Percentiles rank a stretch among this genome's conserved stretches.
Evolutionary conservation across 2,329 filamentous ascomycete species (phyloP).

Genomic region (Teratosphaeria zuluensis): DNA sequence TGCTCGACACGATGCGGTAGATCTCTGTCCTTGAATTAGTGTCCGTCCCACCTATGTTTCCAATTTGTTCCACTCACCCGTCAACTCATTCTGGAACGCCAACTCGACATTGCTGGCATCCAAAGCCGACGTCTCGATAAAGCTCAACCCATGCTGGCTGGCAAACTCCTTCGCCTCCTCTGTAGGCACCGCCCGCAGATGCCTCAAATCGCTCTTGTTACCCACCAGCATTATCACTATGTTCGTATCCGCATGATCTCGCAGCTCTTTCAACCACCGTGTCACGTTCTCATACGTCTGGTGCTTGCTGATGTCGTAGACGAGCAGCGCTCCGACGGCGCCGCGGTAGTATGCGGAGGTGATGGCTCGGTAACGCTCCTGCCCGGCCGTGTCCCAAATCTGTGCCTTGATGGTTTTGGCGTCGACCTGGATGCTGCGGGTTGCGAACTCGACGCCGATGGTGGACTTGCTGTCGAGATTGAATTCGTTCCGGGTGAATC

Average conservation of each 20-base stretch:
- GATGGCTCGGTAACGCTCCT: constrained; percentile 98
- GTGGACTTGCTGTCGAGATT: constrained; percentile 99
- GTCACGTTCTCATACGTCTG: constrained; percentile 99
- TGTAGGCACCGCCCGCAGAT: constrained; percentile 90
- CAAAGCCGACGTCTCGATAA: constrained; percentile 97
- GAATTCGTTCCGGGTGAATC: constrained; percentile 99
- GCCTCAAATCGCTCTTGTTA: constrained; percentile 99
- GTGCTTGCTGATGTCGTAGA: constrained; percentile 99
- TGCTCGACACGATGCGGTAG: constrained; percentile 97
- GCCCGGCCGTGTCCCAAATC: constrained; percentile 98
- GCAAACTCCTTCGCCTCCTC: constrained; percentile 98
- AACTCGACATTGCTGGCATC: constrained; percentile 99
- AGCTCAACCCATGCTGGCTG: constrained; percentile 61
- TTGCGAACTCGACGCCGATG: constrained; percentile 98
- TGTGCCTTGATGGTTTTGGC: constrained; percentile 99
- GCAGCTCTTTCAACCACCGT: constrained; percentile 96
- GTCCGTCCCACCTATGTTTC: too few relatives aligned
- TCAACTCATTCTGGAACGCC: constrained; percentile 98
- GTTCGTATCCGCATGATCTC: constrained; percentile 96
- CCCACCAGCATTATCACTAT: constrained; percentile 98
- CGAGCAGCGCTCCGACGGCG: constrained; percentile 90
- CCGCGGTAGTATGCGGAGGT: constrained; percentile 98
- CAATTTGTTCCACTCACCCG: too few relatives aligned
- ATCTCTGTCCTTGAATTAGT: constrained; percentile 58
- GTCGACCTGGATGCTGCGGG: constrained; percentile 96